Conservation (phyloP, 768 basidiomycete genomes). For the Galerina sulciceps region DNA sequence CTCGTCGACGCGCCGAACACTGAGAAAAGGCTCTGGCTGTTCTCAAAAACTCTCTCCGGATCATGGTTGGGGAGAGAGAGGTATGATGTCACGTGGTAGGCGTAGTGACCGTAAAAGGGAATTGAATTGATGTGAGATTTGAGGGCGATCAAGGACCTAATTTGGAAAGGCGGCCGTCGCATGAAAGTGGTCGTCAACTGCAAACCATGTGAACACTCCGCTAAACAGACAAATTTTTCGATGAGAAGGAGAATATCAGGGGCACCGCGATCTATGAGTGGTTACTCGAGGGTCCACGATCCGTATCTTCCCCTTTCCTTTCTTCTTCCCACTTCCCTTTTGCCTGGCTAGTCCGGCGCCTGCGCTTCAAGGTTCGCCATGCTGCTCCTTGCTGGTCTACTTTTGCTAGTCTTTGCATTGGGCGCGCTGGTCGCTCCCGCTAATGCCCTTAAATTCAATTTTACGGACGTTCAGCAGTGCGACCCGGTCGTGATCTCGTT, state of each 20-base stretch:
- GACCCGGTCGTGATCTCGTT: conserved; percentile 51
- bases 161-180: conserved; percentile 10
- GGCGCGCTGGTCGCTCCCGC: conserved; percentile 46
- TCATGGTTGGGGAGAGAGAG: conserved; percentile 33
- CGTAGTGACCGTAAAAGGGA: conserved; percentile 19
- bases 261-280: not conserved
- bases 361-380: conserved; percentile 35
- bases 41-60: conserved; percentile 31
- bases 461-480: conserved; percentile 57
- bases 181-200: conserved; percentile 16
- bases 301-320: conserved; percentile 21
- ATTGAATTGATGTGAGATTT: conserved; percentile 10
- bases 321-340: conserved; percentile 27
- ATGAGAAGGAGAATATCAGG: conserved; percentile 15
- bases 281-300: conserved; percentile 5
- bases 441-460: conserved; percentile 37
- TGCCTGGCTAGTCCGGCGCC: conserved; percentile 40
- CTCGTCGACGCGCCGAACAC: conserved; percentile 16
- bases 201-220: conserved; percentile 14
- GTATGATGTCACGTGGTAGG: conserved; percentile 28
- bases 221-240: not conserved
- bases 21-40: conserved; percentile 23
- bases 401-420: conserved; percentile 31
- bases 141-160: conserved; percentile 2
- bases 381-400: conserved; percentile 34